phyloP scores from a whole-genome alignment of 1,284 basidiomycete genomes.

The Ustilago trichophora region DNA sequence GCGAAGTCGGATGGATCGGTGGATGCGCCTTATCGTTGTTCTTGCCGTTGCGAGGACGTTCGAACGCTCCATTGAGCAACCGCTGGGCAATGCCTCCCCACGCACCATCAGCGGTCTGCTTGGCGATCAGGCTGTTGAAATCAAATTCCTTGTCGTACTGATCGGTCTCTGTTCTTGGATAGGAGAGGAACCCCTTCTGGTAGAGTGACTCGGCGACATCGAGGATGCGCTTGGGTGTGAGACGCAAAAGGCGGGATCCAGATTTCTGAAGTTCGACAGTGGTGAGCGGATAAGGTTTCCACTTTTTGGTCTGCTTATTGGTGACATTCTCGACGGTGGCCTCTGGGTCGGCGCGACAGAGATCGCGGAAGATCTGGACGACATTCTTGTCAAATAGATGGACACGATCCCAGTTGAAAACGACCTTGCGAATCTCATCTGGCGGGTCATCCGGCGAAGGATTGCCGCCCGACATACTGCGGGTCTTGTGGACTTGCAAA shows the following conservation, averaged over 20 bases:
- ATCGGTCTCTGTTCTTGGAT: constrained; percentile 98
- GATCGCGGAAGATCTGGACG: constrained; percentile 78
- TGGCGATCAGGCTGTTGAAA: constrained; percentile 83
- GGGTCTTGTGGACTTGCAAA: constrained; percentile 32
- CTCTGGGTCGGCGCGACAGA: constrained; percentile 74
- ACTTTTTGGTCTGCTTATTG: constrained; percentile 91
- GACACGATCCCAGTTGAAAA: constrained; percentile 85
- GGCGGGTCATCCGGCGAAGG: constrained; percentile 32
- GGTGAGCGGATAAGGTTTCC: constrained; percentile 93
- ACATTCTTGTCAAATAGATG: constrained; percentile 82
- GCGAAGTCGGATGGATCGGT: constrained; percentile 94
- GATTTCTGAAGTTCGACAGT: constrained; percentile 98
- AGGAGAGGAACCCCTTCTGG: constrained; percentile 92
- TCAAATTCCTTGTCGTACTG: constrained; percentile 94
- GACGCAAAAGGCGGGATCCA: constrained; percentile 86
- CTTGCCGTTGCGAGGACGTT: constrained; percentile 82
- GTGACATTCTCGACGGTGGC: constrained; percentile 81
- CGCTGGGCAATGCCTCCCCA: constrained; percentile 82
- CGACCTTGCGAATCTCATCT: constrained; percentile 48
- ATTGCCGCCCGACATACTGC: constrained; percentile 41
- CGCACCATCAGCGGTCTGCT: constrained; percentile 80
- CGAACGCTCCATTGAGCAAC: constrained; percentile 70
- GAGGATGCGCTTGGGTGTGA: constrained; percentile 89
- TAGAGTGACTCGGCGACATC: constrained; percentile 98
- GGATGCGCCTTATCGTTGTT: constrained; percentile 99